These are phyloP conservation scores for Cladosporium sphaerospermum DNA, from an alignment of 2,329 filamentous ascomycete genomes.

Conservation along the genomic window DNA sequence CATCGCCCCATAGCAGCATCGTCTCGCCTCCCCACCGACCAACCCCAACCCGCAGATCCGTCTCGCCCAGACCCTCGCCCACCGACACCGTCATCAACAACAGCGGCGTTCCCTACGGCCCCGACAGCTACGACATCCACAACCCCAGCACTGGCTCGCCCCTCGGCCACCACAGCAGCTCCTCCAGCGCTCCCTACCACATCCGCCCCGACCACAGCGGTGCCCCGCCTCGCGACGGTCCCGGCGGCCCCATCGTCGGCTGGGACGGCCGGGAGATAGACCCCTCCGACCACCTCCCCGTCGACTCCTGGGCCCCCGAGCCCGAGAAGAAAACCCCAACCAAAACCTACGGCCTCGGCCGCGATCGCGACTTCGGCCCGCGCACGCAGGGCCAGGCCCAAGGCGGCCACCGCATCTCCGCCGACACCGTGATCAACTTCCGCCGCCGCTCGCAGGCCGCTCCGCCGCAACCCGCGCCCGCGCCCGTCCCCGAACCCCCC, in stretches of 20 bases:
- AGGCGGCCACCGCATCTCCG: constrained; percentile 18
- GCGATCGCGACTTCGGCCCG: constrained; percentile 30
- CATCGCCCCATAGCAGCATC: constrained; percentile 15
- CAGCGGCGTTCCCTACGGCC: constrained; percentile 60
- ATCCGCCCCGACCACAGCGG: constrained; percentile 21
- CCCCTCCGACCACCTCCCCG: constrained; percentile 71
- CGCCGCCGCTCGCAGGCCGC: constrained; percentile 38
- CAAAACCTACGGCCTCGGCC: constrained; percentile 30
- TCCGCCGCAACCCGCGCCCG: constrained; percentile 27
- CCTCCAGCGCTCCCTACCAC: constrained; percentile 17
- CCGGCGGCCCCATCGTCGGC: constrained; percentile 64
- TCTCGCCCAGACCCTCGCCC: constrained; percentile 60
- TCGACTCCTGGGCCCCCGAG: constrained; percentile 72
- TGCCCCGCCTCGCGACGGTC: constrained; percentile 19
- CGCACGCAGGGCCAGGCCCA: constrained; percentile 15
- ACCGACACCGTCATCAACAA: constrained; percentile 36
- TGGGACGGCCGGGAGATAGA: constrained; percentile 72
- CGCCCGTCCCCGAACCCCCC: constrained; percentile 29
- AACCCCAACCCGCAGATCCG: constrained; percentile 60
- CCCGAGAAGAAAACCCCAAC: constrained; percentile 54
- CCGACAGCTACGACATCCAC: constrained; percentile 67
- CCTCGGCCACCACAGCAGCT: constrained; percentile 14
- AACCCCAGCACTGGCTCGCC: constrained; percentile 47
- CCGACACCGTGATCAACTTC: constrained; percentile 30
- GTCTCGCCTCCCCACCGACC: constrained; percentile 36